Base-by-base conservation (phyloP, 805 yeast genomes). In the Sugiyamaella qingdaonensis region DNA sequence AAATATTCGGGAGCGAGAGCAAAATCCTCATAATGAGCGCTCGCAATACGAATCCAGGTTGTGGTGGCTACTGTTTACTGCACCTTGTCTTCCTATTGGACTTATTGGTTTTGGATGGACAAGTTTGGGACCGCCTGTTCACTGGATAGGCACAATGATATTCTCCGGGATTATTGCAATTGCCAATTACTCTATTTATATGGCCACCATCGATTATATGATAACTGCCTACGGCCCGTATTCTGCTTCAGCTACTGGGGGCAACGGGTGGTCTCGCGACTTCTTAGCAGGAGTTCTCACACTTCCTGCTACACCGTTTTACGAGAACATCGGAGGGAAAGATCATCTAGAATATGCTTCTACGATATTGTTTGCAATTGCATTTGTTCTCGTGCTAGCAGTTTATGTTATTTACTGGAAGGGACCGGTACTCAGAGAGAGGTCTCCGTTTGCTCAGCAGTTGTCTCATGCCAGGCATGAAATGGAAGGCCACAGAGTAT, bases 161-260 rank as follows among this genome's bases (percentile, higher is more conserved):
- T 72, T 71, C 53, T 61, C 71, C 10, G 56, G 61, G n/a, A 52
- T 68, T 44, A 71, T 73, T 50, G 77, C 71, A 21, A 65, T 71
- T 44, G 77, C 77, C 5, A 73, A 73, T 56, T 73, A 57, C 61
- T 62, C 72, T 43, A 73, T 73, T 52, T 73, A 73, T 61, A 72
- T 72, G 76, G 65, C 75, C n/a, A 73, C 77, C 14, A 71, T 73
- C 46, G 76, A 73, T 61, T 73, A 72, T 53, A 73, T 73, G 76
- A 67, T 72, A 14, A 71, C 73, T 2, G 71, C 74, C 5, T 73
- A 73, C 54, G 75, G 75, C 9, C 73, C 72, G 2, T 73, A 71
- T 58, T 70, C 76, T 31, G 74, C 77, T 0, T 71, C 75, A 13
- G 76, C 77, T 7, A 71, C 76, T 2, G 76, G 76, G 8, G 76